Evolutionary conservation across 805 yeast genomes (phyloP).

Genomic region (Nakazawaea anatomiae): DNA sequence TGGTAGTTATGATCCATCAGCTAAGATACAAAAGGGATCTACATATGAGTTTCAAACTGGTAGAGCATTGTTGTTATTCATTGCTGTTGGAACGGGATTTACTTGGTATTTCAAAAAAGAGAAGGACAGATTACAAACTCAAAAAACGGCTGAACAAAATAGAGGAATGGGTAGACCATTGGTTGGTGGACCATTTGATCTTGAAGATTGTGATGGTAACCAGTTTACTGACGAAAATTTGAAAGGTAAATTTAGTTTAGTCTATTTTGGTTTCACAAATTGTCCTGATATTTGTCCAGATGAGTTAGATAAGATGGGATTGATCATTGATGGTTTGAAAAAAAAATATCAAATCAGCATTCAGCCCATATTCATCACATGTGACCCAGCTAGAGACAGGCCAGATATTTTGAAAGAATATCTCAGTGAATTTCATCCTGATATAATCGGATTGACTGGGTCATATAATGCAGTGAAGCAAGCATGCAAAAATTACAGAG

Average conservation of each 20-base stretch:
- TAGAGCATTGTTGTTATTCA: constrained; percentile 69
- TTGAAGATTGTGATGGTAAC: constrained; percentile 66
- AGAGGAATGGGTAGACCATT: constrained; percentile 89
- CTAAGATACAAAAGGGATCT: constrained; percentile 20
- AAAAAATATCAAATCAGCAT: constrained; percentile 46
- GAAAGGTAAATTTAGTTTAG: constrained; percentile 69
- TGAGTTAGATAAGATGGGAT: constrained; percentile 87
- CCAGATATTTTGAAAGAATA: constrained; percentile 83
- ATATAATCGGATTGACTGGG: constrained; percentile 88
- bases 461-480: constrained; percentile 77
- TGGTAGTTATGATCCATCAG: constrained; percentile 34
- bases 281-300: constrained; percentile 99
- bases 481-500: constrained; percentile 85
- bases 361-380: constrained; percentile 89
- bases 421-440: constrained; percentile 83
- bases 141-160: constrained; percentile 77
- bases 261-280: constrained; percentile 96
- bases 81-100: constrained; percentile 64
- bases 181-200: constrained; percentile 84
- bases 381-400: constrained; percentile 94
- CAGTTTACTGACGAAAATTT: constrained; percentile 74
- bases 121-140: constrained; percentile 66
- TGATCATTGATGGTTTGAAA: constrained; percentile 59
- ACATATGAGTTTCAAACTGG: constrained; percentile 75
- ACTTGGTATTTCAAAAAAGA: constrained; percentile 70